These are phyloP conservation scores for Stylonectria norvegica DNA, from an alignment of 2,329 filamentous ascomycete species.

Conservation along the genomic window DNA sequence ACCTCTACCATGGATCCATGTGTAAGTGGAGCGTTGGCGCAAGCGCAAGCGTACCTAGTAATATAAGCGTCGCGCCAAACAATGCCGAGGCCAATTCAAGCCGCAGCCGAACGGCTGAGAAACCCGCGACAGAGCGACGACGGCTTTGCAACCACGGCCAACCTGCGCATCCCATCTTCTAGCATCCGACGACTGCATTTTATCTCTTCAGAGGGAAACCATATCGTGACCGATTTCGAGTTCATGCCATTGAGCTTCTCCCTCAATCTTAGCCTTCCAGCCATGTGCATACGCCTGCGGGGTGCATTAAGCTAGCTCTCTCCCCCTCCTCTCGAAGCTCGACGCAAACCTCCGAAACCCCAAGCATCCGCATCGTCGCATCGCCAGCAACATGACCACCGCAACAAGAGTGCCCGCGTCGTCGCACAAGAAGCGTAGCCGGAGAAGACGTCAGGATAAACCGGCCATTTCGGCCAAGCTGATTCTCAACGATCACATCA, in stretches of 20 bases:
- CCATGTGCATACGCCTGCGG: slow-evolving; percentile 11
- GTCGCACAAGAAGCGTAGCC: slow-evolving; percentile 40
- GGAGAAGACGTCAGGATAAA: slow-evolving; percentile 63
- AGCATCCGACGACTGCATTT: neutral
- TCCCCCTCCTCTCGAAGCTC: slow-evolving; percentile 6
- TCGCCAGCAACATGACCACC: slow-evolving; percentile 27
- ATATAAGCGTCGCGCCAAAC: slow-evolving; percentile 2
- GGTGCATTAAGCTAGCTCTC: slow-evolving; percentile 13
- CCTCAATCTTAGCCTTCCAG: neutral
- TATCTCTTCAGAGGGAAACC: neutral
- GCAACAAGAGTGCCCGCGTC: slow-evolving; percentile 24
- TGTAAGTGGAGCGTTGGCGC: too few species aligned
- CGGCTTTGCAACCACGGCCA: neutral
- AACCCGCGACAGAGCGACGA: slow-evolving; percentile 8
- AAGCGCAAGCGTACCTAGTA: slow-evolving; percentile 3
- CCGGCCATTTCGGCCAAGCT: slow-evolving; percentile 75
- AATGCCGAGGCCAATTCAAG: slow-evolving; percentile 17
- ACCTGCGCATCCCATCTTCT: neutral
- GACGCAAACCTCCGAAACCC: slow-evolving; percentile 1
- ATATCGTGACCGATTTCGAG: neutral
- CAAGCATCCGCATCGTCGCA: slow-evolving; percentile 3
- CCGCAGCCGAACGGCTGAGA: slow-evolving; percentile 9
- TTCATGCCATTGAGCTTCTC: neutral
- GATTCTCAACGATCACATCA: slow-evolving; percentile 79
- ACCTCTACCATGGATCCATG: too few species aligned